Evolutionary conservation across 495 filamentous ascomycete species (phyloP).

Genomic region (Opeltia flavorubescens): DNA sequence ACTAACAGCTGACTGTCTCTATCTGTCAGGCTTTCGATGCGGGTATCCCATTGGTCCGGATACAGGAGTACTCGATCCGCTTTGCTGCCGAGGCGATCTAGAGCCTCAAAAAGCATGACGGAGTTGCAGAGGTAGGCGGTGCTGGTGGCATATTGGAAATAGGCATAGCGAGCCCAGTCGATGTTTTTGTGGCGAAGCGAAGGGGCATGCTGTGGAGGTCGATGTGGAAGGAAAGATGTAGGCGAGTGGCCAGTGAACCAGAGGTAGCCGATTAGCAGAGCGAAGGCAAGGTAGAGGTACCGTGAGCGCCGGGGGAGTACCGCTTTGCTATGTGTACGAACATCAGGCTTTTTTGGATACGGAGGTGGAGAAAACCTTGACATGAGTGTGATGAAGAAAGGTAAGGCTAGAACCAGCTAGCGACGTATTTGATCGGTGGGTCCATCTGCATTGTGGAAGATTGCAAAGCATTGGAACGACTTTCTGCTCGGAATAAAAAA

Average conservation of each 20-base stretch:
- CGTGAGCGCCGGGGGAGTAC: conserved; percentile 3
- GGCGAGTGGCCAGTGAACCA: conserved; percentile 1
- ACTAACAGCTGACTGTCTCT: conserved; percentile 38
- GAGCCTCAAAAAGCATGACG: conserved; percentile 57
- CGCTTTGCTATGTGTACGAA: background rate
- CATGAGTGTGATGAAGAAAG: background rate
- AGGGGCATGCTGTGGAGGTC: conserved; percentile 3
- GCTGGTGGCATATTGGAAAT: conserved; percentile 58
- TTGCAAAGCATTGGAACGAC: too few relatives aligned
- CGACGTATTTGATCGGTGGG: too few relatives aligned
- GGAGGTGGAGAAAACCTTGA: conserved; percentile 1
- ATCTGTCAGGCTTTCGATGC: conserved; percentile 7
- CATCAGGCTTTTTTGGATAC: background rate
- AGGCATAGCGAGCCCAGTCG: conserved; percentile 53
- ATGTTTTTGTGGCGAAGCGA: conserved; percentile 11
- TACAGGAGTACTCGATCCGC: conserved; percentile 58
- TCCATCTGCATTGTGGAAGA: too few relatives aligned
- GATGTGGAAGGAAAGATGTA: background rate
- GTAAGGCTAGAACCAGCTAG: background rate
- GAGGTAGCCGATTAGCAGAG: conserved; percentile 4
- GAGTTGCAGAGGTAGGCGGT: conserved; percentile 60
- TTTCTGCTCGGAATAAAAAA: too few relatives aligned
- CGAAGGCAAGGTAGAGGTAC: conserved; percentile 3
- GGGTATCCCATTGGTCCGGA: conserved; percentile 29
- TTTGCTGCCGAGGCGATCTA: conserved; percentile 44